A percentile compares a stretch with the other conserved stretches of the same genome.
phyloP scores from a whole-genome alignment of 148 eudicot genomes.

The Talinum fruticosum region DNA sequence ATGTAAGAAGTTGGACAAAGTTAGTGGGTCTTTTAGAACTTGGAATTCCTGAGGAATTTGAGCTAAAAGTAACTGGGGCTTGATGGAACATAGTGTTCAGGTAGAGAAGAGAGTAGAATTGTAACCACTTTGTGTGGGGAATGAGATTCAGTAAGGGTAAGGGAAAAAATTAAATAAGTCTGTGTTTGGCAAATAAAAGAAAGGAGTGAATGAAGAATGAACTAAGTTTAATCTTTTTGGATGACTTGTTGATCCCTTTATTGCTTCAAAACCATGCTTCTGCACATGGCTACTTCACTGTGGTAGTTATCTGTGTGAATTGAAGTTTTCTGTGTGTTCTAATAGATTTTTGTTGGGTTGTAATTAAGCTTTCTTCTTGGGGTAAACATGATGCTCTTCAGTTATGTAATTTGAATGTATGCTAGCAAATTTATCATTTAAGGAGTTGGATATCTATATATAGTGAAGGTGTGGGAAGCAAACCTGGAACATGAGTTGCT shows the following conservation, averaged over 20 bases:
- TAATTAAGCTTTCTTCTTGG: background rate
- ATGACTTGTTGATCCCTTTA: background rate
- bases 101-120: background rate
- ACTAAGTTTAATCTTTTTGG: background rate
- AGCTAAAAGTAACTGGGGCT: background rate
- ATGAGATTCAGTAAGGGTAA: background rate
- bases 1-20: background rate
- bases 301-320: background rate
- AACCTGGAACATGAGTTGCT: background rate
- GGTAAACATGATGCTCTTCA: background rate
- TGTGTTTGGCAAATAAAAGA: background rate
- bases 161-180: background rate
- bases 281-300: background rate
- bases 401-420: background rate
- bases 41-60: background rate
- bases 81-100: background rate
- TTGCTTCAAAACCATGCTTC: background rate
- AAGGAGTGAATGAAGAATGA: background rate
- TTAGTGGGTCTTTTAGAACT: background rate
- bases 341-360: background rate
- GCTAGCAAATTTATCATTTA: background rate
- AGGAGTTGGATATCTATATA: background rate
- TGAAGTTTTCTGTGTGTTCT: background rate
- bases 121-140: background rate
- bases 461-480: background rate